Percentiles rank a stretch among this genome's conserved stretches.
These are phyloP conservation scores for Xerocomus brunneocitrinus DNA, from an alignment of 768 basidiomycete genomes.

Conservation along the genomic window DNA sequence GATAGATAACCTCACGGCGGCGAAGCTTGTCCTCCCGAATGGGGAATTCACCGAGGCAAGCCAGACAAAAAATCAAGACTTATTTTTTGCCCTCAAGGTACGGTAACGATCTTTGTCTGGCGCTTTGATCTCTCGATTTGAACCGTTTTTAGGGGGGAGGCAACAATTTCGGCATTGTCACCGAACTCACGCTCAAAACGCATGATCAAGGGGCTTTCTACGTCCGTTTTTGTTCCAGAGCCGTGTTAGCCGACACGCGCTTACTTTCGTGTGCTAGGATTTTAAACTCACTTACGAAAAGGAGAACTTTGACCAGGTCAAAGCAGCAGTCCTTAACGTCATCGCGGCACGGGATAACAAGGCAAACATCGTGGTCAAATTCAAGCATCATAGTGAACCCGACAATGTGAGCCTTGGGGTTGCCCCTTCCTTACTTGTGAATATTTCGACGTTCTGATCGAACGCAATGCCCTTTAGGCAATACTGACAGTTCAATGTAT, in stretches of 20 bases:
- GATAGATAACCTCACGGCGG: slow-evolving; percentile 30
- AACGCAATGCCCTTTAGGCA: background rate
- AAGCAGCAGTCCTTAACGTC: slow-evolving; percentile 1
- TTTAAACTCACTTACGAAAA: slow-evolving; percentile 1
- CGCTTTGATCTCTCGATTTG: background rate
- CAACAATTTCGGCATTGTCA: slow-evolving; percentile 28
- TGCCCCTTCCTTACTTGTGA: background rate
- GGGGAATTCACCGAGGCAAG: slow-evolving; percentile 15
- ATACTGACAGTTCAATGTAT: slow-evolving; percentile 5
- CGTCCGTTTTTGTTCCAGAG: background rate
- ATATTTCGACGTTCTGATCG: background rate
- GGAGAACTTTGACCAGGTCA: background rate
- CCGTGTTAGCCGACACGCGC: background rate
- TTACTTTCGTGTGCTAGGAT: background rate
- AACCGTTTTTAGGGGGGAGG: slow-evolving; percentile 12
- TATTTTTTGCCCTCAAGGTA: slow-evolving; percentile 10
- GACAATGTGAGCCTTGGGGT: background rate
- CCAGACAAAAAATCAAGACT: slow-evolving; percentile 1
- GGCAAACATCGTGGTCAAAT: slow-evolving; percentile 2
- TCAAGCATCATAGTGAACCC: background rate
- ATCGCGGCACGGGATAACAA: slow-evolving; percentile 1
- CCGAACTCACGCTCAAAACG: slow-evolving; percentile 19
- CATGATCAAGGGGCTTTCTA: slow-evolving; percentile 11
- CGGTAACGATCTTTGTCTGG: background rate
- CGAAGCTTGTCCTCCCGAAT: slow-evolving; percentile 28